Evolutionary conservation across 2,329 filamentous ascomycete species (phyloP).

Genomic region (Coniochaeta ligniaria): DNA sequence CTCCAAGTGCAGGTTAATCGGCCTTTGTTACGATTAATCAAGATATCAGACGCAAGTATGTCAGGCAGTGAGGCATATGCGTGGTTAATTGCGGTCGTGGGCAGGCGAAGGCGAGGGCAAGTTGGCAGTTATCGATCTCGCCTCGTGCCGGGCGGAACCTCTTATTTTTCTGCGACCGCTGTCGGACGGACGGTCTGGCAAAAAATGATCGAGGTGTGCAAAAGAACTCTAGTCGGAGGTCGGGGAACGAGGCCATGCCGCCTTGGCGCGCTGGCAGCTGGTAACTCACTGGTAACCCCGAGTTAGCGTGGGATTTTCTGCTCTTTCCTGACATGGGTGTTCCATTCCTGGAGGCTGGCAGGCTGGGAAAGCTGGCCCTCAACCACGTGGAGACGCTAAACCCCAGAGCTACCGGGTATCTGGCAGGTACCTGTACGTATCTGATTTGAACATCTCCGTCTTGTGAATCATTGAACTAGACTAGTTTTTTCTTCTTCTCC

Average conservation of each 20-base stretch:
- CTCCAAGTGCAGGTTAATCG: background rate
- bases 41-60: background rate
- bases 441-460: background rate
- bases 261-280: background rate
- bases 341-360: background rate
- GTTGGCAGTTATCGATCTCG: background rate
- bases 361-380: background rate
- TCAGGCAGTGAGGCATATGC: background rate
- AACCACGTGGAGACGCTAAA: background rate
- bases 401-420: background rate
- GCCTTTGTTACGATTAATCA: background rate
- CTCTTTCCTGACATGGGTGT: background rate
- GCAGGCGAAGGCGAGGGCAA: background rate
- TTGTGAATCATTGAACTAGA: too few relatives aligned
- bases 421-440: background rate
- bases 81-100: constrained; percentile 4
- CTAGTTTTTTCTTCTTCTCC: too few relatives aligned
- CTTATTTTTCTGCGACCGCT: constrained; percentile 17
- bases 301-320: too few relatives aligned
- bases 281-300: background rate
- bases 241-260: constrained; percentile 5
- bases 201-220: constrained; percentile 10
- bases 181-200: constrained; percentile 10
- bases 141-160: constrained; percentile 1
- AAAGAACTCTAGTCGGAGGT: constrained; percentile 9